These are phyloP conservation scores for Pseudognaphalium luteoalbum DNA, from an alignment of 129 eudicot species.

Conservation along the genomic window DNA sequence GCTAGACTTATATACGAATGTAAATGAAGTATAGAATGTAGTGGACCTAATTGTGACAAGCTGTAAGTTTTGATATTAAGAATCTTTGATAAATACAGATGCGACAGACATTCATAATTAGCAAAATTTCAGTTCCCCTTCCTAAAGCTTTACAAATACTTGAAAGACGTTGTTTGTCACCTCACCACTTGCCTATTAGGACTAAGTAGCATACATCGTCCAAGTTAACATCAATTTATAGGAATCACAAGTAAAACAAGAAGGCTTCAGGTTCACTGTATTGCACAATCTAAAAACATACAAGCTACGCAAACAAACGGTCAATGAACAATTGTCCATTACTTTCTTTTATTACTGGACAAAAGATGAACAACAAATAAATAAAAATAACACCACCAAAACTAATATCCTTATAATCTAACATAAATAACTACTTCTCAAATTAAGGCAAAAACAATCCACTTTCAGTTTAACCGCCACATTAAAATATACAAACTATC, in stretches of 20 bases:
- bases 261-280: neutral
- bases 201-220: neutral
- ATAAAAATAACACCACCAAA: no score
- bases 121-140: neutral
- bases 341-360: neutral
- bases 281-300: neutral
- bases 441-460: constrained; percentile 9
- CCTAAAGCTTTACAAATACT: neutral
- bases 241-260: neutral
- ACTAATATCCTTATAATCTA: no score
- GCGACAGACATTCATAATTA: neutral
- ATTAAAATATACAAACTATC: constrained; percentile 21
- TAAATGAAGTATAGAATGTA: neutral
- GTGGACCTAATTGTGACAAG: neutral
- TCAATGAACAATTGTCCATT: neutral
- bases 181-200: neutral
- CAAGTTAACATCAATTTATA: neutral
- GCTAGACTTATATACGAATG: no score
- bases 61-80: neutral
- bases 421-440: neutral
- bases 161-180: neutral
- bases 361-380: no score
- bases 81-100: no score
- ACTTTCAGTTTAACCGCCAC: constrained; percentile 21
- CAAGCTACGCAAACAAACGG: neutral